Evolutionary conservation across 371 early-diverging fungal species (phyloP).

Genomic region (Chytridium lagenaria): DNA sequence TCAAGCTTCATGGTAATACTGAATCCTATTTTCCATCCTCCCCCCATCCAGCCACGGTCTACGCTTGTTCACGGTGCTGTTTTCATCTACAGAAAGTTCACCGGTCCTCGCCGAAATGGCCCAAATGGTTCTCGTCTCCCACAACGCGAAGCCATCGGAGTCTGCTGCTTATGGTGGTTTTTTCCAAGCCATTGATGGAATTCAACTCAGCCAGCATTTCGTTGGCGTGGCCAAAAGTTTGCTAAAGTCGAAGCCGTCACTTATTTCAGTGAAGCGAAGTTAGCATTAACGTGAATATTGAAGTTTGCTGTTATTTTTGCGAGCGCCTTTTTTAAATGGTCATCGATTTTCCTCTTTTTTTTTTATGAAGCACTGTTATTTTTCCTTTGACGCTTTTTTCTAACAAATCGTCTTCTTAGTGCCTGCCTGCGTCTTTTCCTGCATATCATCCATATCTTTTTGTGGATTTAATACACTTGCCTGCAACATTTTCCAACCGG

Average conservation of each 20-base stretch:
- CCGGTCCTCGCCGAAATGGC: not conserved
- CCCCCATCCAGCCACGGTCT: not conserved
- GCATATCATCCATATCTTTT: too few relatives aligned
- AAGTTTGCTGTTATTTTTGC: not conserved
- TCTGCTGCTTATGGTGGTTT: not conserved
- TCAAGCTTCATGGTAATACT: too few relatives aligned
- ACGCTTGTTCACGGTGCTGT: constrained; percentile 1
- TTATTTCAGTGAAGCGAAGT: constrained; percentile 3
- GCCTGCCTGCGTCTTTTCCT: too few relatives aligned
- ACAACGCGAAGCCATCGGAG: not conserved
- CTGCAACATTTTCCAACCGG: too few relatives aligned
- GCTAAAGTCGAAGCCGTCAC: constrained; percentile 1
- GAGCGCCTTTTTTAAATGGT: not conserved
- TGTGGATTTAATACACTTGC: too few relatives aligned
- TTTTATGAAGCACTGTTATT: not conserved
- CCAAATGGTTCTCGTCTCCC: not conserved
- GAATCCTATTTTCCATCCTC: too few relatives aligned
- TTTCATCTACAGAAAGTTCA: not conserved
- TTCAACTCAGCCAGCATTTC: constrained; percentile 15
- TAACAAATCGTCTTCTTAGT: too few relatives aligned
- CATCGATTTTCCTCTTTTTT: not conserved
- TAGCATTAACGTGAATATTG: not conserved
- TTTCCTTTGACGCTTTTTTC: not conserved
- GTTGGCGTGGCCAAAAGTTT: constrained; percentile 7
- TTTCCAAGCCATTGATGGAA: not conserved